These are phyloP conservation scores for Endocarpon pusillum DNA, from an alignment of 495 filamentous ascomycete genomes.

Conservation along the genomic window DNA sequence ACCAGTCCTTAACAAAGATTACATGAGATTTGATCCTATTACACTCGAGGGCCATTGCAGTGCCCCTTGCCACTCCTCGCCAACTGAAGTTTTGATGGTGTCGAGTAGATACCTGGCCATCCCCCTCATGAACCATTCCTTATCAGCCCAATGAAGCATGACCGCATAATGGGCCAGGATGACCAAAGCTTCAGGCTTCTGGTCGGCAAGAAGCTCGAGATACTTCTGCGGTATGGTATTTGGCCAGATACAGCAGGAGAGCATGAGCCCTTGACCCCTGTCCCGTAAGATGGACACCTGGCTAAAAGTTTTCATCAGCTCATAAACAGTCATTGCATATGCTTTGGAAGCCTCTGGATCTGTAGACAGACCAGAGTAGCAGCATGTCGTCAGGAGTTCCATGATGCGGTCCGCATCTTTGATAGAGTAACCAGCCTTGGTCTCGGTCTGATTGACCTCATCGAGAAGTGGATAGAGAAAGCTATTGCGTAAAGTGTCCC, in stretches of 20 bases:
- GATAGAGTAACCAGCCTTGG: conserved; percentile 24
- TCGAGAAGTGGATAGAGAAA: conserved; percentile 15
- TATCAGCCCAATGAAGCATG: conserved; percentile 28
- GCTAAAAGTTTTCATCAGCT: conserved; percentile 7
- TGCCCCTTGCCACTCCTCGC: conserved; percentile 11
- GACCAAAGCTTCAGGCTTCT: conserved; percentile 35
- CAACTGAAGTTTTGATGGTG: conserved; percentile 12
- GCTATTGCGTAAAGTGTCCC: not conserved
- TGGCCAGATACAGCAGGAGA: conserved; percentile 30
- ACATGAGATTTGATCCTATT: too few species aligned
- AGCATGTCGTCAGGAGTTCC: conserved; percentile 15
- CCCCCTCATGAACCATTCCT: conserved; percentile 34
- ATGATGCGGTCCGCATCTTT: conserved; percentile 21
- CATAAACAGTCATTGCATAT: conserved; percentile 10
- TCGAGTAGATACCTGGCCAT: conserved; percentile 20
- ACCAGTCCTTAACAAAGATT: too few species aligned
- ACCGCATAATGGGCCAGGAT: conserved; percentile 35
- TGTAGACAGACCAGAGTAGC: too few species aligned
- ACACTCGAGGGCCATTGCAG: conserved; percentile 20
- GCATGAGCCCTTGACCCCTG: conserved; percentile 10
- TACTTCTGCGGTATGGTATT: conserved; percentile 33
- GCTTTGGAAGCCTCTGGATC: conserved; percentile 21
- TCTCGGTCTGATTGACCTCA: conserved; percentile 11
- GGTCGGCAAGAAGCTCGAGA: conserved; percentile 29
- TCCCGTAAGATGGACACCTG: conserved; percentile 9